Base-by-base conservation (phyloP, 1,284 basidiomycete species). In the Lentinula novae-zelandiae region DNA sequence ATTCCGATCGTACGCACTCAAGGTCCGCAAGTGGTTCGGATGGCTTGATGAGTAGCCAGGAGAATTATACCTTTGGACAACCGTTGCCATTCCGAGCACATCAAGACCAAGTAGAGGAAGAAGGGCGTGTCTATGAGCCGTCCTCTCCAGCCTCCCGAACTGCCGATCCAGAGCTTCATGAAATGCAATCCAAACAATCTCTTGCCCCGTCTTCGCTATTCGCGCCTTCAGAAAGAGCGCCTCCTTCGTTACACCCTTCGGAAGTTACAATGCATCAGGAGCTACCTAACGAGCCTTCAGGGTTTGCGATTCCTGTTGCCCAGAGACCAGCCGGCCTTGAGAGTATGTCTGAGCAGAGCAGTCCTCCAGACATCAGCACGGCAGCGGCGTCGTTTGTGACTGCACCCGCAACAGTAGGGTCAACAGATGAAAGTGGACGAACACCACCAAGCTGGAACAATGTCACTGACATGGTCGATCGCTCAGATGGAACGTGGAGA, bases 331-430 rank as follows among this genome's bases (percentile, higher is more conserved):
- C 40, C n/a, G 51, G 34, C 5, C 27, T 17, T 10, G 57, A 57
- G 39, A 56, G 53, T 38, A 53, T 17, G 62, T 64, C 62, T 62
- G 63, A 65, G 46, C 63, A 34, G 9, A 74, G 70, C 64, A 83
- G 81, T 68, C 81, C 75, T 34, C 78, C 80, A 0, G 86, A 86
- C 68, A 76, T 89, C 67, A 89, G 87, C 69, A 86, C 86, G 0
- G 87, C 88, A 22, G 78, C 82, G 3, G 77, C 78, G 63, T 89
- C 87, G 59, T 87, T 88, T 66, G 78, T 89, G 33, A 89, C 88
- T 2, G 80, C 80, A 13, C 77, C 88, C 48, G 76, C 81, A 49
- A 86, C 84, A 7, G 70, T 86, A 27, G 81, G 82, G 40, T 72
- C 70, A 20, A 82, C 76, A 38, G 77, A 77, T 48, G 74, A 76